Percentiles rank a stretch among this genome's conserved stretches.
These are phyloP conservation scores for Colletotrichum endophyticum DNA, from an alignment of 2,329 filamentous ascomycete species.

Conservation along the genomic window DNA sequence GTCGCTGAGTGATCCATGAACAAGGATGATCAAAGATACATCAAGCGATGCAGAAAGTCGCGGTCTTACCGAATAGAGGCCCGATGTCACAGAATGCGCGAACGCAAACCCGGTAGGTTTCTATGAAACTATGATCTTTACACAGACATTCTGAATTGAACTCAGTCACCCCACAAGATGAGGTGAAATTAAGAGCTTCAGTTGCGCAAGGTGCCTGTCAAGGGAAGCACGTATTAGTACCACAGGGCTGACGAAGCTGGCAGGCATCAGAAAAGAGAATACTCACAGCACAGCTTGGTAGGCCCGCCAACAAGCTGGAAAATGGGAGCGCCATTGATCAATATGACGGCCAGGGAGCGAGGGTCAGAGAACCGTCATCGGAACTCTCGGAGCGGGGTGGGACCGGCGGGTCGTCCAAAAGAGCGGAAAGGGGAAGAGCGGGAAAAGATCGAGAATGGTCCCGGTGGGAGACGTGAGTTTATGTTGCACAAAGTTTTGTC, in stretches of 20 bases:
- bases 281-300: conserved; percentile 15
- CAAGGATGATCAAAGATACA: background rate
- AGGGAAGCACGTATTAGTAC: background rate
- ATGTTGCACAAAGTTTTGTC: background rate
- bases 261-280: background rate
- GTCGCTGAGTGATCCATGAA: background rate
- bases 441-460: background rate
- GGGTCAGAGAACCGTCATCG: background rate
- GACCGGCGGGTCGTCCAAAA: background rate
- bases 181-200: background rate
- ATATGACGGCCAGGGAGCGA: background rate
- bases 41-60: background rate
- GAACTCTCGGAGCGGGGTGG: background rate
- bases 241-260: no score
- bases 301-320: background rate
- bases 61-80: background rate
- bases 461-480: background rate
- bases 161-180: background rate
- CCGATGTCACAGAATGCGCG: background rate
- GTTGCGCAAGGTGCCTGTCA: background rate
- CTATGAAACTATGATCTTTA: background rate
- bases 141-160: conserved; percentile 1
- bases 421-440: background rate
- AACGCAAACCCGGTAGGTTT: background rate
- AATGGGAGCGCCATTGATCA: background rate